Conservation (phyloP, 106 monocot species). For the Alisma plantagoaquatica region DNA sequence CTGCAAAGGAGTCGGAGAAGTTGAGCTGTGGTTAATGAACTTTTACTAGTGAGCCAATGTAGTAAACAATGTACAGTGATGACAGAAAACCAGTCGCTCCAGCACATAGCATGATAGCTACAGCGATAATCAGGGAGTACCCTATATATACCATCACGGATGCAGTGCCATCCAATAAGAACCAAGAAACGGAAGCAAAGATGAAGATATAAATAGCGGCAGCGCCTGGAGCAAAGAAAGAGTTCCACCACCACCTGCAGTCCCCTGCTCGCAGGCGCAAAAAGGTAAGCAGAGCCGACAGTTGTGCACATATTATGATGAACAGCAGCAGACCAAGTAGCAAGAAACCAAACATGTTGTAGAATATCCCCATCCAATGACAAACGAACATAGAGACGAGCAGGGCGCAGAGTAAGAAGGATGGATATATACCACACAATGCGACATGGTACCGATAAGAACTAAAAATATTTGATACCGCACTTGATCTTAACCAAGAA, state of each 20-base stretch:
- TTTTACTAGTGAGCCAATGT: slow-evolving; percentile 42
- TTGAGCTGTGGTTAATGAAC: too few species aligned
- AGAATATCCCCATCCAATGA: slow-evolving; percentile 21
- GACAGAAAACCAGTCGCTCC: slow-evolving; percentile 22
- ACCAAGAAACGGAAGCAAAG: slow-evolving; percentile 22
- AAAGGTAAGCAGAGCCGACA: slow-evolving; percentile 22
- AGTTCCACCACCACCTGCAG: slow-evolving; percentile 33
- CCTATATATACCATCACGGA: slow-evolving; percentile 20
- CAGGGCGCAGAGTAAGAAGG: slow-evolving; percentile 21
- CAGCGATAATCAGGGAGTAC: slow-evolving; percentile 19
- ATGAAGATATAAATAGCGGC: slow-evolving; percentile 26
- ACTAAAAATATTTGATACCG: too few species aligned
- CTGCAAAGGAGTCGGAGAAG: too few species aligned
- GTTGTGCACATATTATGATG: slow-evolving; percentile 11
- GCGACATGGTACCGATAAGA: too few species aligned
- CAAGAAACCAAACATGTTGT: slow-evolving; percentile 21
- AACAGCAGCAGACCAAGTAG: slow-evolving; percentile 22
- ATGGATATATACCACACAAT: slow-evolving; percentile 16
- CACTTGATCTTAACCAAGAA: too few species aligned
- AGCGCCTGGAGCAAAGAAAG: slow-evolving; percentile 31
- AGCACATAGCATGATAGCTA: slow-evolving; percentile 23
- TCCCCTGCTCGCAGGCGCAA: slow-evolving; percentile 25
- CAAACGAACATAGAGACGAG: slow-evolving; percentile 27
- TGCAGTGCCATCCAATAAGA: slow-evolving; percentile 18
- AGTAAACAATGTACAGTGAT: slow-evolving; percentile 24